Percentiles rank a stretch among this genome's conserved stretches.
phyloP scores from a whole-genome alignment of 2,329 filamentous ascomycete genomes.

The Pseudopithomyces chartarum region DNA sequence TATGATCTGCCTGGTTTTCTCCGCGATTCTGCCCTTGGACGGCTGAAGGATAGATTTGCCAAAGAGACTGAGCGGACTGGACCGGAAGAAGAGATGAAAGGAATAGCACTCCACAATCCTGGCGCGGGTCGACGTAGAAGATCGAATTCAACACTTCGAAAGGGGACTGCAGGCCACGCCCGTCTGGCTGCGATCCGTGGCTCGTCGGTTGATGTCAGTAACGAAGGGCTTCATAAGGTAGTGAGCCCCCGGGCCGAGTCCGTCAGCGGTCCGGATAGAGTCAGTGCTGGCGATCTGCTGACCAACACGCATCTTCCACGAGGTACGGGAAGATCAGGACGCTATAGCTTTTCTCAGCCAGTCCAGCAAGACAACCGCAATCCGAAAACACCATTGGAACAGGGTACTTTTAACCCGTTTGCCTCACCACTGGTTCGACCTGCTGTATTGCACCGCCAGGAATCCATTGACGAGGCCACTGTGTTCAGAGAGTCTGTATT shows the following conservation, averaged over 20 bases:
- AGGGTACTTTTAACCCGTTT: conserved; percentile 50
- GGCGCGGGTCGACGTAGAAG: conserved; percentile 68
- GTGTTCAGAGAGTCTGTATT: conserved; percentile 88
- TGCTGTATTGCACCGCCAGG: conserved; percentile 67
- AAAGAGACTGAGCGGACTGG: conserved; percentile 82
- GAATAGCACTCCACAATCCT: conserved; percentile 91
- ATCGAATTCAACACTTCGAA: conserved; percentile 72
- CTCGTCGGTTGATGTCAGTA: conserved; percentile 26
- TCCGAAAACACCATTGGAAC: conserved; percentile 51
- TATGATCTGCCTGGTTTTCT: conserved; percentile 92
- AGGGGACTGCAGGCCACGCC: conserved; percentile 77
- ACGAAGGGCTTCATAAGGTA: conserved; percentile 26
- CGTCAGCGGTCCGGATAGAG: conserved; percentile 32
- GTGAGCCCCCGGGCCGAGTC: conserved; percentile 27
- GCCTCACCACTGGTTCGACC: conserved; percentile 35
- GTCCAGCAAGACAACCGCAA: conserved; percentile 51
- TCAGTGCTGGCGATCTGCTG: conserved; percentile 71
- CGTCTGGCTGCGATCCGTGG: conserved; percentile 57
- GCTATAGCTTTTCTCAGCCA: conserved; percentile 55
- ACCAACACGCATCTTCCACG: conserved; percentile 76
- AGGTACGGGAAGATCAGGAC: conserved; percentile 57
- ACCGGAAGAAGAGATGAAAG: conserved; percentile 82
- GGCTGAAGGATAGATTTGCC: conserved; percentile 91
- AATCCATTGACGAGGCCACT: conserved; percentile 84
- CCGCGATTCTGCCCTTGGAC: conserved; percentile 78